A percentile compares a stretch with the other conserved stretches of the same genome.
These are phyloP conservation scores for Thymus quinquecostatus DNA, from an alignment of 257 asterid genomes.

Conservation along the genomic window DNA sequence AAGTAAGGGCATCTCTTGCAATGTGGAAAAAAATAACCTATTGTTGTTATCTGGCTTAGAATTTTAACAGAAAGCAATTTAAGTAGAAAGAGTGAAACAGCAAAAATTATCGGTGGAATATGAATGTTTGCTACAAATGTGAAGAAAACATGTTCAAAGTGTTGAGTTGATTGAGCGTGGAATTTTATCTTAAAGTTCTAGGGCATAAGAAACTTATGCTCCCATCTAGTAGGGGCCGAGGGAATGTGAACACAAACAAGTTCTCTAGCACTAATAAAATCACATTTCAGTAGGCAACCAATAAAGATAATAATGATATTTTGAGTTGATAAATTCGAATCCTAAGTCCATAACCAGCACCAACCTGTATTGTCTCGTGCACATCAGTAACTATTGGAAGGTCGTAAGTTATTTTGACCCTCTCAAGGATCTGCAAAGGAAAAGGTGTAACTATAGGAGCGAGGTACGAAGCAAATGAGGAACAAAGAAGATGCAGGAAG, in stretches of 20 bases:
- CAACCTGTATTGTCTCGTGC: slow-evolving; percentile 75
- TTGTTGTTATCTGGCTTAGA: neutral
- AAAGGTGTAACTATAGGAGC: neutral
- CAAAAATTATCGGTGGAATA: neutral
- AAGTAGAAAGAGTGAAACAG: neutral
- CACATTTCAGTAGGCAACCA: neutral
- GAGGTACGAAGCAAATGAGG: neutral
- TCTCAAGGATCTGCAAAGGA: slow-evolving; percentile 76
- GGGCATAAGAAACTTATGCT: neutral
- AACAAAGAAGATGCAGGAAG: neutral
- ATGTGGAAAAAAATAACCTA: slow-evolving; percentile 4
- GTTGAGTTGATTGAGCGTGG: too few species aligned
- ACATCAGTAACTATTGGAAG: slow-evolving; percentile 83
- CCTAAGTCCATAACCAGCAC: slow-evolving; percentile 33
- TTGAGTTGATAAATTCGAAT: neutral
- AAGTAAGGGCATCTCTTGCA: neutral
- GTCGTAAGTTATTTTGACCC: slow-evolving; percentile 72
- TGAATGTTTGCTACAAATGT: neutral
- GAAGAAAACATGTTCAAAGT: neutral
- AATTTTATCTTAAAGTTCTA: too few species aligned
- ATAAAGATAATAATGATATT: neutral
- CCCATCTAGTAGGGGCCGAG: neutral
- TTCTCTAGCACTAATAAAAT: neutral
- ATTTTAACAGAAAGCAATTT: neutral
- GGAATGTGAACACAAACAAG: too few species aligned